These are phyloP conservation scores for Aphanomyces stellatus DNA, from an alignment of 352 stramenopile species.

Conservation along the genomic window DNA sequence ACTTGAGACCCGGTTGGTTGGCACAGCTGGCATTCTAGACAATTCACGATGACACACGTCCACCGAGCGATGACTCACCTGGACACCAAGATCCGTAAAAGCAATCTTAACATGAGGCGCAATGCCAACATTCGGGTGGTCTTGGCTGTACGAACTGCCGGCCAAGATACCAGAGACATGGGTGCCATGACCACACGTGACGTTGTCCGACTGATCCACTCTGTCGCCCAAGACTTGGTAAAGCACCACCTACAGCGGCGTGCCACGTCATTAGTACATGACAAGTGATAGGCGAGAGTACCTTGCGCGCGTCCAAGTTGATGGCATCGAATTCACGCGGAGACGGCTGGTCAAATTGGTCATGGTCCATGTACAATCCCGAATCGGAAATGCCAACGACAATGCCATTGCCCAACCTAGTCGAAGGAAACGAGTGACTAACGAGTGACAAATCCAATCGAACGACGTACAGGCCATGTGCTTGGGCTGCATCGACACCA, in stretches of 20 bases:
- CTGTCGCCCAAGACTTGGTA: conserved; percentile 68
- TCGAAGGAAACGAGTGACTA: not conserved
- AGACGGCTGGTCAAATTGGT: conserved; percentile 67
- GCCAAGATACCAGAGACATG: conserved; percentile 77
- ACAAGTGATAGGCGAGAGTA: not conserved
- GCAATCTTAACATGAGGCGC: conserved; percentile 70
- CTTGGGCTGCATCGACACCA: conserved; percentile 50
- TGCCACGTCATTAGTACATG: not conserved
- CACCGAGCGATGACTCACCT: too few species aligned
- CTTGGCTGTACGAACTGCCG: conserved; percentile 61
- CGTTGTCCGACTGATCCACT: conserved; percentile 49
- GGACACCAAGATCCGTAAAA: conserved; percentile 84
- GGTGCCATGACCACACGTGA: conserved; percentile 82
- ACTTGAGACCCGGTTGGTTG: conserved; percentile 30
- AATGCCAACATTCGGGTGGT: conserved; percentile 51
- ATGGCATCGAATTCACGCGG: not conserved
- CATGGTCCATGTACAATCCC: conserved; percentile 70
- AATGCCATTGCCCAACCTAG: conserved; percentile 40
- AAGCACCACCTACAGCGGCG: conserved; percentile 55
- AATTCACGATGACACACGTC: not conserved
- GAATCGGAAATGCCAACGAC: conserved; percentile 78
- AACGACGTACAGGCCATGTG: conserved; percentile 36
- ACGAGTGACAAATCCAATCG: not conserved
- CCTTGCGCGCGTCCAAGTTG: conserved; percentile 1
- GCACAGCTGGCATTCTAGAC: conserved; percentile 30